phyloP scores from a whole-genome alignment of 1,284 basidiomycete species.

The Porodaedalea pini region DNA sequence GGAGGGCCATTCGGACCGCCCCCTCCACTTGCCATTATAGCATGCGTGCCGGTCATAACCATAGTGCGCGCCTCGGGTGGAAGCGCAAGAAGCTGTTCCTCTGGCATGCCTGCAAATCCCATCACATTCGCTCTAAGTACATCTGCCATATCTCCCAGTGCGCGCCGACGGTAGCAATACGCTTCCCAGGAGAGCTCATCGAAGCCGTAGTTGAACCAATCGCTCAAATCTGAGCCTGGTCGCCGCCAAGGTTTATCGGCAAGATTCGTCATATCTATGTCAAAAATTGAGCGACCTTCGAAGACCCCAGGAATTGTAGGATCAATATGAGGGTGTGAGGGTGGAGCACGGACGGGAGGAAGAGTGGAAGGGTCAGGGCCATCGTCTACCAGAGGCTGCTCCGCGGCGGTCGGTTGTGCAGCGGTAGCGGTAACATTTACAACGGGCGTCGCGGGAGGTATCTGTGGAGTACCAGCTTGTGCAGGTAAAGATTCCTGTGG shows the following conservation, averaged over 20 bases:
- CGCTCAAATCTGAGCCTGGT: conserved; percentile 90
- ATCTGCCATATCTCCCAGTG: conserved; percentile 74
- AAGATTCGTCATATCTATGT: conserved; percentile 82
- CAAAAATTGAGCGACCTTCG: conserved; percentile 82
- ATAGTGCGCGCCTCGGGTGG: conserved; percentile 77
- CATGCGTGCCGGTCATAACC: conserved; percentile 74
- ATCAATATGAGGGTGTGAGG: conserved; percentile 75
- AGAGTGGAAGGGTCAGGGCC: conserved; percentile 61
- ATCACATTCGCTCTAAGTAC: conserved; percentile 76
- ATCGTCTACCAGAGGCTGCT: conserved; percentile 35
- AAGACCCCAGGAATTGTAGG: conserved; percentile 60
- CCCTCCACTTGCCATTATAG: conserved; percentile 56
- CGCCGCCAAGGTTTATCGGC: conserved; percentile 90
- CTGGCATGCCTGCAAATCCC: conserved; percentile 75
- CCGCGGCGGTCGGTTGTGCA: conserved; percentile 24
- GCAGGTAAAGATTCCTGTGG: conserved; percentile 29
- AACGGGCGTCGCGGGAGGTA: conserved; percentile 23
- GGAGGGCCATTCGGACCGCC: conserved; percentile 42
- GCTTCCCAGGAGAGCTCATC: conserved; percentile 95
- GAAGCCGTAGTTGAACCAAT: conserved; percentile 99
- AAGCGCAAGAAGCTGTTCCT: conserved; percentile 70
- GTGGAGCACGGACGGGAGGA: conserved; percentile 62
- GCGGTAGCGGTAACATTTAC: conserved; percentile 11
- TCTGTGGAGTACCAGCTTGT: conserved; percentile 23
- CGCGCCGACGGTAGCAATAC: conserved; percentile 83